Conservation (phyloP, 768 basidiomycete species). For the Lactarius hatsudake region DNA sequence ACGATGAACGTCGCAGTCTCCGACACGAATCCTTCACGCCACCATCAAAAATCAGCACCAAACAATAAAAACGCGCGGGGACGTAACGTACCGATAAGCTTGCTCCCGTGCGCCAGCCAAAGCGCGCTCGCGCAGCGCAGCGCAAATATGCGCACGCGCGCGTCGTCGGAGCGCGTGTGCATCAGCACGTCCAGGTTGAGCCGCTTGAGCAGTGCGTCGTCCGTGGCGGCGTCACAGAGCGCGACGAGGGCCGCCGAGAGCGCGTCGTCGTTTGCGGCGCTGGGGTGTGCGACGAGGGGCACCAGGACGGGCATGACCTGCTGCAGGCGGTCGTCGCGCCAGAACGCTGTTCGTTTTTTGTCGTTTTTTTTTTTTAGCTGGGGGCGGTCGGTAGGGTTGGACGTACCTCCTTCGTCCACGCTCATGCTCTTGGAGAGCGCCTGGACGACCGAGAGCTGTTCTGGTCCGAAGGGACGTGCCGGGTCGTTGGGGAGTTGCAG, state of each 20-base stretch:
- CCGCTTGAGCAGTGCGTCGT: constrained; percentile 62
- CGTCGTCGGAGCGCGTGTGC: constrained; percentile 84
- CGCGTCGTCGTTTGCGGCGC: constrained; percentile 26
- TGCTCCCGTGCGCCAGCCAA: constrained; percentile 75
- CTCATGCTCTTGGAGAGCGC: constrained; percentile 67
- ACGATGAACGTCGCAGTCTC: constrained; percentile 86
- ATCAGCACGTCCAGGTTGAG: constrained; percentile 84
- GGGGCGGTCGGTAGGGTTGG: neutral
- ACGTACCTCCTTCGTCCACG: constrained; percentile 78
- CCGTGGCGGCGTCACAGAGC: constrained; percentile 54
- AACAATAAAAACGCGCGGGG: neutral
- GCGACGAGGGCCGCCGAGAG: constrained; percentile 54
- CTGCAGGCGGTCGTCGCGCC: constrained; percentile 80
- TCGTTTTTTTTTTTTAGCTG: constrained; percentile 6
- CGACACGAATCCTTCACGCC: constrained; percentile 60
- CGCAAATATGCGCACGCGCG: constrained; percentile 64
- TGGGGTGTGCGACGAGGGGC: constrained; percentile 13
- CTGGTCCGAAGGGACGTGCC: constrained; percentile 33
- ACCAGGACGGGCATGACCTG: constrained; percentile 45
- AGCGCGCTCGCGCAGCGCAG: constrained; percentile 64
- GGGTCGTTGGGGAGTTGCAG: constrained; percentile 49
- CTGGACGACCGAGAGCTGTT: constrained; percentile 55
- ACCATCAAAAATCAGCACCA: neutral
- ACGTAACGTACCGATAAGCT: constrained; percentile 69
- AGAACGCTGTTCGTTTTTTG: constrained; percentile 65